Evolutionary conservation across 306 rosid species (phyloP).

Genomic region (Vicia villosa): DNA sequence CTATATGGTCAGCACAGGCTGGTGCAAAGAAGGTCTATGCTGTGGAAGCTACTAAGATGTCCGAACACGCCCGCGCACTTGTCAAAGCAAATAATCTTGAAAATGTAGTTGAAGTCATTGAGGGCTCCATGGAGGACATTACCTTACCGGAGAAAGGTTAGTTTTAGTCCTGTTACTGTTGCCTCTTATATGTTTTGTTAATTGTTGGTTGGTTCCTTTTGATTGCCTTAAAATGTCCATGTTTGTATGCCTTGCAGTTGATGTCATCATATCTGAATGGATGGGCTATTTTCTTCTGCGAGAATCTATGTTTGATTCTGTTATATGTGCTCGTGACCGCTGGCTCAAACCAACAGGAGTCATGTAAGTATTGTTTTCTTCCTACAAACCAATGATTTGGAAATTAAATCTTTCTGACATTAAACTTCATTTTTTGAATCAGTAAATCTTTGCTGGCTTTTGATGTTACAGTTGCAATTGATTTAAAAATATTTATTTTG

Average conservation of each 20-base stretch:
- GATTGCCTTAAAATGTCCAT: constrained; percentile 16
- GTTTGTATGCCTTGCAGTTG: constrained; percentile 58
- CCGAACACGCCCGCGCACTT: constrained; percentile 87
- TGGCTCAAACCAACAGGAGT: constrained; percentile 98
- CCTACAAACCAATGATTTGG: not conserved
- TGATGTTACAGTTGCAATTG: constrained; percentile 25
- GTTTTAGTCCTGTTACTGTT: not conserved
- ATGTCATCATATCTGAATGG: constrained; percentile 98
- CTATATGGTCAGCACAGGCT: constrained; percentile 98
- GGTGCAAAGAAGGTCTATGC: constrained; percentile 99
- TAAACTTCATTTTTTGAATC: not conserved
- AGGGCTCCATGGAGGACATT: constrained; percentile 90
- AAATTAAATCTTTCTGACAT: constrained; percentile 18
- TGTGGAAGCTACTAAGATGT: constrained; percentile 96
- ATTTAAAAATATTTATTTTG: constrained; percentile 34
- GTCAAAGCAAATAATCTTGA: constrained; percentile 75
- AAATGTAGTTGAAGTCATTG: constrained; percentile 74
- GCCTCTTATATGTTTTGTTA: not conserved
- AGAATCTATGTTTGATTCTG: constrained; percentile 99
- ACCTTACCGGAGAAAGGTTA: constrained; percentile 93
- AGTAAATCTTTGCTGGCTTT: constrained; percentile 18
- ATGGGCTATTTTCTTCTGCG: constrained; percentile 99
- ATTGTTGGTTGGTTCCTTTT: too few relatives aligned
- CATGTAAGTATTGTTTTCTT: constrained; percentile 58
- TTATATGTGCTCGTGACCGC: constrained; percentile 94